phyloP scores from a whole-genome alignment of 1,284 basidiomycete genomes.

The Porodaedalea pini region DNA sequence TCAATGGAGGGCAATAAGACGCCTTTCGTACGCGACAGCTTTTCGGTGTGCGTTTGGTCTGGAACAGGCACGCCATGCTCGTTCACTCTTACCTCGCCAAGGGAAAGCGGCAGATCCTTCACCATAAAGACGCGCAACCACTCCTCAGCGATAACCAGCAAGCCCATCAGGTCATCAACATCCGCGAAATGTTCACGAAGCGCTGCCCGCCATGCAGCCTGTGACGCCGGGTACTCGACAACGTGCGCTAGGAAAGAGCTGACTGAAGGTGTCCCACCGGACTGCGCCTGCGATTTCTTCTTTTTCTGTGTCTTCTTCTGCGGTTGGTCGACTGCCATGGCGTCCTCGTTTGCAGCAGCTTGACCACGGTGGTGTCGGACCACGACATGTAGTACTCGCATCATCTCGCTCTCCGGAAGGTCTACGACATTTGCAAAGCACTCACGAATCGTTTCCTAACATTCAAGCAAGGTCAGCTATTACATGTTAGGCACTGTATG shows the following conservation, averaged over 20 bases:
- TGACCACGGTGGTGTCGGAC: constrained; percentile 34
- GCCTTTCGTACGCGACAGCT: constrained; percentile 13
- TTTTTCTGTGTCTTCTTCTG: not conserved
- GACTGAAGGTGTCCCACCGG: constrained; percentile 32
- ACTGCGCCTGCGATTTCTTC: not conserved
- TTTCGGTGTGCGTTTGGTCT: constrained; percentile 5
- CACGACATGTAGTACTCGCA: constrained; percentile 46
- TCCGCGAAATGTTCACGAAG: constrained; percentile 52
- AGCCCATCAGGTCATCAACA: constrained; percentile 46
- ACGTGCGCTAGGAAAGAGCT: constrained; percentile 48
- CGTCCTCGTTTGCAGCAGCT: constrained; percentile 30
- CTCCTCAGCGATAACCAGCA: constrained; percentile 49
- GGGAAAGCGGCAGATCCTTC: constrained; percentile 39
- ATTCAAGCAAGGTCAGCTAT: not conserved
- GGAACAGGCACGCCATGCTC: constrained; percentile 26
- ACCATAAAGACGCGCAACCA: constrained; percentile 50
- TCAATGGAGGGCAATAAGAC: constrained; percentile 44
- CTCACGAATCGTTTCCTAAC: constrained; percentile 50
- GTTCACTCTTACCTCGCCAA: constrained; percentile 35
- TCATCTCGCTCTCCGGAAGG: constrained; percentile 57
- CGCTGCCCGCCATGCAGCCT: constrained; percentile 49
- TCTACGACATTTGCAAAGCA: constrained; percentile 55
- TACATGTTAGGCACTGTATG: not conserved
- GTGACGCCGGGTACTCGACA: constrained; percentile 51
- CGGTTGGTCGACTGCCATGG: constrained; percentile 54